Percentiles rank a stretch among this genome's conserved stretches.
These are phyloP conservation scores for Ophiocordyceps camponoti-floridani DNA, from an alignment of 2,329 filamentous ascomycete genomes.

Conservation along the genomic window DNA sequence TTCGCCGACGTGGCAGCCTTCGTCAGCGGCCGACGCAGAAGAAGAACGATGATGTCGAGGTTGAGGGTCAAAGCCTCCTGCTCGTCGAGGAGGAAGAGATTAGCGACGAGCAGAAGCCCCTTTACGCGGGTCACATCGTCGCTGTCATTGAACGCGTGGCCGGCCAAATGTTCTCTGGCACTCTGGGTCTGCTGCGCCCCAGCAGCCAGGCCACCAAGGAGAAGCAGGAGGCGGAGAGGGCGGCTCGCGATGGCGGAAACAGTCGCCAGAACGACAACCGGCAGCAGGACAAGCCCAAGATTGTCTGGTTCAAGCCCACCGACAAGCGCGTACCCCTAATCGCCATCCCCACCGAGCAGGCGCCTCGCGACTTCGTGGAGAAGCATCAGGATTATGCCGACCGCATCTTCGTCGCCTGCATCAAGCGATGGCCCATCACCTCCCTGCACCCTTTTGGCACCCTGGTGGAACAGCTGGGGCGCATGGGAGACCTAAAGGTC, in stretches of 20 bases:
- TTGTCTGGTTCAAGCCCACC: slow-evolving; percentile 99
- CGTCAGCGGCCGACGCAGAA: slow-evolving; percentile 95
- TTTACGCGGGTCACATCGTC: slow-evolving; percentile 93
- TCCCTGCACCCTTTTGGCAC: slow-evolving; percentile 98
- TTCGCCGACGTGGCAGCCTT: slow-evolving; percentile 84
- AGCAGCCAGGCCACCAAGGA: slow-evolving; percentile 98
- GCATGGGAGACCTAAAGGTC: slow-evolving; percentile 93
- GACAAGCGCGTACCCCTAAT: slow-evolving; percentile 97
- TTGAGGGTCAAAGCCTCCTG: slow-evolving; percentile 90
- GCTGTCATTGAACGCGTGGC: slow-evolving; percentile 94
- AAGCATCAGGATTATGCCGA: slow-evolving; percentile 96
- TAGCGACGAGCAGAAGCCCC: slow-evolving; percentile 91
- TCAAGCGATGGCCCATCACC: slow-evolving; percentile 98
- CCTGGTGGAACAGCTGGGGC: slow-evolving; percentile 87
- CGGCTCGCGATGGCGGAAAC: slow-evolving; percentile 66
- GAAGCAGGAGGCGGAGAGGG: slow-evolving; percentile 94
- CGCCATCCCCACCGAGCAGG: slow-evolving; percentile 95
- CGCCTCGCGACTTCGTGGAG: slow-evolving; percentile 92
- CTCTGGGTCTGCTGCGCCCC: slow-evolving; percentile 78
- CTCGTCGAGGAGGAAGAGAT: slow-evolving; percentile 98
- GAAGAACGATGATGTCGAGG: slow-evolving; percentile 99
- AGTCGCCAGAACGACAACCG: slow-evolving; percentile 60
- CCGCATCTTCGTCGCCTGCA: slow-evolving; percentile 95
- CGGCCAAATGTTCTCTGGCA: slow-evolving; percentile 98
- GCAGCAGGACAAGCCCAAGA: slow-evolving; percentile 89